phyloP scores from a whole-genome alignment of 176 grass and related monocot genomes.

The Pontederia crassipes region DNA sequence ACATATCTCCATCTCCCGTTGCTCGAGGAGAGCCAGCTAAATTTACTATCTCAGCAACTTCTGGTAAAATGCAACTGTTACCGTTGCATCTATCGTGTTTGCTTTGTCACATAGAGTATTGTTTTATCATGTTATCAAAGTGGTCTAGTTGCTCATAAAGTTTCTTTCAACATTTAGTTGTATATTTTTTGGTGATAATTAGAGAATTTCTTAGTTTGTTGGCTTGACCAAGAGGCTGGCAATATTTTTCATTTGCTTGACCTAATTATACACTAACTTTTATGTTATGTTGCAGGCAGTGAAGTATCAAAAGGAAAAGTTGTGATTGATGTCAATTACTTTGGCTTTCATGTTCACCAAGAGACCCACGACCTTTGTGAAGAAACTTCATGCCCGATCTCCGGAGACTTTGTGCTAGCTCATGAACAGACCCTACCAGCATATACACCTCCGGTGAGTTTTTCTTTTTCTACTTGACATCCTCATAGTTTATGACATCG shows the following conservation, averaged over 20 bases:
- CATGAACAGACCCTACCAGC: conserved; percentile 47
- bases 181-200: too few relatives aligned
- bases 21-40: conserved; percentile 32
- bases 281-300: conserved; percentile 28
- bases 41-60: conserved; percentile 74
- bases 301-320: conserved; percentile 44
- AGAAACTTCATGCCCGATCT: conserved; percentile 61
- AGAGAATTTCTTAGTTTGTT: too few relatives aligned
- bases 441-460: conserved; percentile 49
- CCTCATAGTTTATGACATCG: neutral
- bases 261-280: conserved; percentile 5
- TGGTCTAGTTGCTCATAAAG: neutral
- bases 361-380: conserved; percentile 66
- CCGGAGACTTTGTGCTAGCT: conserved; percentile 33
- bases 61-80: conserved; percentile 33
- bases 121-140: neutral
- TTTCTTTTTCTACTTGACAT: conserved; percentile 9
- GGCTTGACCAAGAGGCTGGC: neutral
- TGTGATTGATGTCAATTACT: conserved; percentile 73
- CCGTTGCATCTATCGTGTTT: neutral
- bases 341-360: conserved; percentile 50
- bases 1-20: conserved; percentile 73
- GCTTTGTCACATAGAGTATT: neutral
- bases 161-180: neutral
- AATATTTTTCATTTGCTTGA: conserved; percentile 1